Evolutionary conservation across 805 yeast species (phyloP), one percentile per base, ranked within the genome.

Genomic region (Vanderwaltozyma tropicalis): DNA sequence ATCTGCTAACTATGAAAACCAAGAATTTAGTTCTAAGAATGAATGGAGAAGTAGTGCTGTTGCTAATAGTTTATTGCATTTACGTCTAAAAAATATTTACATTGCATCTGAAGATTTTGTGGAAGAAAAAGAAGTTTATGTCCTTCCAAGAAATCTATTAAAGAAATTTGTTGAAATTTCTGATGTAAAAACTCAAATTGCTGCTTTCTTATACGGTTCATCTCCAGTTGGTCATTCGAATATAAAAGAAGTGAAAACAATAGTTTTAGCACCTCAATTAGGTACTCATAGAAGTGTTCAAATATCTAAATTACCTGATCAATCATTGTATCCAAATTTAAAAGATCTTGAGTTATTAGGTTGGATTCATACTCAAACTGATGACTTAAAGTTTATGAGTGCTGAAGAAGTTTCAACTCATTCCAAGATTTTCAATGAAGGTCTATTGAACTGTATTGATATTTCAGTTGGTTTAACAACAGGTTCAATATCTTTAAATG

Each of bases 31-130:
- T 32, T 84, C 96, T 1, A 79, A 76, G 55, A 77, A 87, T 26
- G 95, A 87, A 52, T 92, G 99, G 99, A 71, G 97, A 48, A 70
- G 71, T 38, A 64, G 94, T 28, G 96, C 96, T 0, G 74, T 92
- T 34, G 78, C 94, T 1, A 71, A 94, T 0, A 71, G 82, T 32
- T 71, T 76, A 46, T 64, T 92, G 33, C 80, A 80, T 49, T 61
- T 81, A 56, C 76, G 95, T 33, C 67, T 88, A 5, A 81, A 80
- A 53, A 76, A 84, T 43, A 74, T 82, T 28, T 86, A 79, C 47
- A 76, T 83, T 2, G 68, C 82, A 3, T 74, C 82, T 10, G 85
- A 79, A 21, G 83, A 78, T 34, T 74, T 75, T 35, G 77, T 68
- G 20, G 69, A 67, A 40, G 76, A 67, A 13, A 68, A 70, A 36